These are phyloP conservation scores for Sugiyamaella pinicola DNA, from an alignment of 1,139 yeast species.

Conservation along the genomic window DNA sequence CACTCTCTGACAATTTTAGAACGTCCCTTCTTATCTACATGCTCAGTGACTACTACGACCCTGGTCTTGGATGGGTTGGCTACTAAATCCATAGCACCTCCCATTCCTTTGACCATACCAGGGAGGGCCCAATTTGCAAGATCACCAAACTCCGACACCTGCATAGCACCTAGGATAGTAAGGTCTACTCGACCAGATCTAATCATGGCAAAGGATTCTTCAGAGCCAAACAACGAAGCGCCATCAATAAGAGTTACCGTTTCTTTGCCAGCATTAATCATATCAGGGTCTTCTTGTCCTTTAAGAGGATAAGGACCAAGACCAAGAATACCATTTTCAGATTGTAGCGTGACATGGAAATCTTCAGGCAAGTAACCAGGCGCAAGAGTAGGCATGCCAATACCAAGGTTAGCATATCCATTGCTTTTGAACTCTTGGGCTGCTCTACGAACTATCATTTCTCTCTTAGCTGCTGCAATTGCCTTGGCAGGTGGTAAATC, in stretches of 20 bases:
- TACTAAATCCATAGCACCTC: conserved; percentile 60
- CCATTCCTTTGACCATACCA: conserved; percentile 56
- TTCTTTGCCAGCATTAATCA: conserved; percentile 57
- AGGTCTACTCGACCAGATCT: conserved; percentile 52
- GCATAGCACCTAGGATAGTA: conserved; percentile 54
- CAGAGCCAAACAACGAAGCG: conserved; percentile 53
- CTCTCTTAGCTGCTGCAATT: conserved; percentile 34
- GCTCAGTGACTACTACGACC: conserved; percentile 55
- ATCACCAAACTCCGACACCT: conserved; percentile 52
- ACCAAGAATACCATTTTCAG: conserved; percentile 55
- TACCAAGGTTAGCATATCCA: conserved; percentile 51
- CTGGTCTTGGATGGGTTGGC: conserved; percentile 51
- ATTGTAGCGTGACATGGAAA: conserved; percentile 49
- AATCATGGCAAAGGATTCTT: conserved; percentile 54
- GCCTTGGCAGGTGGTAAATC: conserved; percentile 20
- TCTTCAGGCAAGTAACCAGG: conserved; percentile 48
- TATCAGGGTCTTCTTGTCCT: conserved; percentile 52
- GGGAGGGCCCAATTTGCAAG: conserved; percentile 58
- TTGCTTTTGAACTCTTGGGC: conserved; percentile 52
- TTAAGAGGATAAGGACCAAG: conserved; percentile 52
- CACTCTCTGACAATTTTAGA: conserved; percentile 52
- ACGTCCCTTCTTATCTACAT: conserved; percentile 51
- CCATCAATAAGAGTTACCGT: conserved; percentile 52
- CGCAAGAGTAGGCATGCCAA: conserved; percentile 55
- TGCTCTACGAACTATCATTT: conserved; percentile 49